Conservation (phyloP, 495 filamentous ascomycete species). For the Podospora bellae-mahoneyi region DNA sequence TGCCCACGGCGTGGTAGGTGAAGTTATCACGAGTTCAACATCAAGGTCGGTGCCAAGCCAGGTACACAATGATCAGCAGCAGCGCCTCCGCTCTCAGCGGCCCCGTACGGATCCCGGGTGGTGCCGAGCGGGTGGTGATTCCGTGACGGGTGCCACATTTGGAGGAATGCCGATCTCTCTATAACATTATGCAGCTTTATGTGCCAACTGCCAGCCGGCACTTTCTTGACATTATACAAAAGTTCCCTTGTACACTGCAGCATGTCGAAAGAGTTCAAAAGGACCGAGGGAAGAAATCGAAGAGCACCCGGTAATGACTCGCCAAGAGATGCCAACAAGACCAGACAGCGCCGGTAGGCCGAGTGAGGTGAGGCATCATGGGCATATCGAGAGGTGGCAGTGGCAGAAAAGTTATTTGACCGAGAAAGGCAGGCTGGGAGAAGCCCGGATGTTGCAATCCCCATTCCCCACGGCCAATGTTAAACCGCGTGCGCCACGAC, state of each 20-base stretch:
- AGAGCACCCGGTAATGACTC: not conserved
- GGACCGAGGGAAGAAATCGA: not conserved
- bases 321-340: not conserved
- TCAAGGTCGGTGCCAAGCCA: not conserved
- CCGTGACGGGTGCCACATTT: not conserved
- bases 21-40: not conserved
- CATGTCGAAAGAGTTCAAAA: too few species aligned
- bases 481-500: slow-evolving; percentile 8
- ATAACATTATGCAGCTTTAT: not conserved
- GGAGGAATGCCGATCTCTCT: not conserved
- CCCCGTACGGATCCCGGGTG: not conserved
- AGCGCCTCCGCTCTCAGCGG: not conserved
- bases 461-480: not conserved
- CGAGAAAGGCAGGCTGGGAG: slow-evolving; percentile 3
- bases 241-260: too few species aligned
- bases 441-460: slow-evolving; percentile 8
- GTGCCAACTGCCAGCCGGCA: not conserved
- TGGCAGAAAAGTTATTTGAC: not conserved
- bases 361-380: not conserved
- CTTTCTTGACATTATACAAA: not conserved
- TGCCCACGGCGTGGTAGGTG: not conserved
- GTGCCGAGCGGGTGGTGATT: not conserved
- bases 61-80: not conserved
- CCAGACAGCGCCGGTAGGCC: too few species aligned
- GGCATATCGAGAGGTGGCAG: not conserved